phyloP scores from a whole-genome alignment of 2,329 filamentous ascomycete species.

The Penicillium sp. region DNA sequence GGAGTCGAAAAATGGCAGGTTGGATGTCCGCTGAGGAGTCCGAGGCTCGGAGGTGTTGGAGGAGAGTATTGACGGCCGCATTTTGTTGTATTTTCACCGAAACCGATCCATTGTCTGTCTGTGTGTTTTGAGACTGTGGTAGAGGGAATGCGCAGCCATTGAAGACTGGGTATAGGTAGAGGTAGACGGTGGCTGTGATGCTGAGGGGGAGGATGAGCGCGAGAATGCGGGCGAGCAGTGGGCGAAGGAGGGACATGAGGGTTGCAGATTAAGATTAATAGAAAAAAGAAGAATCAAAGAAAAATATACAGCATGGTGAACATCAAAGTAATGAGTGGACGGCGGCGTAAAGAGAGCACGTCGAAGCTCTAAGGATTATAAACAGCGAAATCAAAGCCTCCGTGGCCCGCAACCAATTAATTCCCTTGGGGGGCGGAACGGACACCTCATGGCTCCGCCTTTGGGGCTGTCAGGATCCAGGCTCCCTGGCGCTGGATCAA shows the following conservation, averaged over 20 bases:
- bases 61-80: slow-evolving; percentile 36
- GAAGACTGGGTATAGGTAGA: slow-evolving; percentile 85
- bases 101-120: not conserved
- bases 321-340: slow-evolving; percentile 7
- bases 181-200: slow-evolving; percentile 67
- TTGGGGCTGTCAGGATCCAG: too few relatives aligned
- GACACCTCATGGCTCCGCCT: too few relatives aligned
- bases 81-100: slow-evolving; percentile 11
- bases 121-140: slow-evolving; percentile 27
- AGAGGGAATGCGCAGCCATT: slow-evolving; percentile 75
- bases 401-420: too few relatives aligned
- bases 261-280: slow-evolving; percentile 5
- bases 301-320: slow-evolving; percentile 23
- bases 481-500: too few relatives aligned
- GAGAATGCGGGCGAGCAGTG: slow-evolving; percentile 46
- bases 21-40: slow-evolving; percentile 14
- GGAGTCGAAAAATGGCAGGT: slow-evolving; percentile 74
- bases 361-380: slow-evolving; percentile 4
- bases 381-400: slow-evolving; percentile 6
- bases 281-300: slow-evolving; percentile 3
- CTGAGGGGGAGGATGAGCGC: slow-evolving; percentile 62
- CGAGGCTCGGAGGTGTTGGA: slow-evolving; percentile 33
- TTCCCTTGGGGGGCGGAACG: too few relatives aligned
- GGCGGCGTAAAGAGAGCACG: slow-evolving; percentile 6
- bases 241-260: slow-evolving; percentile 54